These are phyloP conservation scores for Cryphonectria japonica DNA, from an alignment of 2,329 filamentous ascomycete genomes.

Conservation along the genomic window DNA sequence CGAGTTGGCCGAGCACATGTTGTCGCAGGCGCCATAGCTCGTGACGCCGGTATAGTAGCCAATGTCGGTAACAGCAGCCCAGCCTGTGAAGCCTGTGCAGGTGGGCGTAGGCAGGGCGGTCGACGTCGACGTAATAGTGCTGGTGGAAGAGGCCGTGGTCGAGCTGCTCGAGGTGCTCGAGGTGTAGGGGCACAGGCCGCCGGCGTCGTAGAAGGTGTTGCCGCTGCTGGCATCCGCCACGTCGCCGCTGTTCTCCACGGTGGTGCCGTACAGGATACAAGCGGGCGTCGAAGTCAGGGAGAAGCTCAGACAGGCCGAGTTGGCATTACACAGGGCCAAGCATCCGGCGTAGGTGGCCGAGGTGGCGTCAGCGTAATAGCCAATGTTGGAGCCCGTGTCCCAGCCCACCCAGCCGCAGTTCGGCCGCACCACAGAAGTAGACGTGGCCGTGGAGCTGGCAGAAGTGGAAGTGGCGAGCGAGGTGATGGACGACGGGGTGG, in stretches of 20 bases:
- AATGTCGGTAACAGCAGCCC: conserved; percentile 15
- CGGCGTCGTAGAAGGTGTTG: conserved; percentile 30
- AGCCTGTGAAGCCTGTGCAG: conserved; percentile 17
- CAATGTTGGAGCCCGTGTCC: conserved; percentile 24
- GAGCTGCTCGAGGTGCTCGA: conserved; percentile 15
- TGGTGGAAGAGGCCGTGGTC: background rate
- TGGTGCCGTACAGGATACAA: conserved; percentile 23
- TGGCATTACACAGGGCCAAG: conserved; percentile 23
- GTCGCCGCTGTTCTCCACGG: conserved; percentile 28
- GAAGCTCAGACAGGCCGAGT: conserved; percentile 25
- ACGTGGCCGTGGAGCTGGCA: conserved; percentile 10
- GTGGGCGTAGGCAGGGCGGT: conserved; percentile 8
- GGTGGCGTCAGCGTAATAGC: conserved; percentile 16
- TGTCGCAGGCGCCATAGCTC: conserved; percentile 16
- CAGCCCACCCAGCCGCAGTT: conserved; percentile 23
- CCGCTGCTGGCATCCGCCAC: conserved; percentile 38
- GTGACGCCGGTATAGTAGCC: conserved; percentile 18
- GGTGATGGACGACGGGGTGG: background rate
- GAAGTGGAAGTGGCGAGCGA: conserved; percentile 8
- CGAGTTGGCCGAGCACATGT: conserved; percentile 20
- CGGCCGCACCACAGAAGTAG: conserved; percentile 12
- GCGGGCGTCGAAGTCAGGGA: conserved; percentile 18
- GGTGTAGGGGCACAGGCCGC: conserved; percentile 17
- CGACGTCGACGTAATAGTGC: background rate
- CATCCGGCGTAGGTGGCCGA: conserved; percentile 22